These are phyloP conservation scores for Ascochyta viciae-villosae DNA, from an alignment of 2,329 filamentous ascomycete genomes.

Conservation along the genomic window DNA sequence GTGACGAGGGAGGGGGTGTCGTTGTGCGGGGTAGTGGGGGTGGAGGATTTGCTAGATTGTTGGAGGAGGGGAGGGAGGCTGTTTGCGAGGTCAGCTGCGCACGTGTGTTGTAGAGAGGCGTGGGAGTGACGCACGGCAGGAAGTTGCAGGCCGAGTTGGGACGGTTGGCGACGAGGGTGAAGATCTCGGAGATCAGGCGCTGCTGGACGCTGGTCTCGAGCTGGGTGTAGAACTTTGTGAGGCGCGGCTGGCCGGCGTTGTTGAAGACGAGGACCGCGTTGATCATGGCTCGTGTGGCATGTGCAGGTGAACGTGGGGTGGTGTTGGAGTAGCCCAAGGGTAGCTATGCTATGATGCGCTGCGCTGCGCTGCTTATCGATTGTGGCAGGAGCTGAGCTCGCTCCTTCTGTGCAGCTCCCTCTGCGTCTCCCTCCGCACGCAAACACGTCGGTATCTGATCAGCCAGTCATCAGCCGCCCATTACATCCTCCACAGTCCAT, in stretches of 20 bases:
- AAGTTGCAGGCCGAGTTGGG: conserved; percentile 96
- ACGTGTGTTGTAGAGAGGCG: conserved; percentile 16
- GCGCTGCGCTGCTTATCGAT: conserved; percentile 11
- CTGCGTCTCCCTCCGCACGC: background rate
- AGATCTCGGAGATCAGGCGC: conserved; percentile 95
- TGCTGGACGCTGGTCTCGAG: conserved; percentile 97
- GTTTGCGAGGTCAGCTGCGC: conserved; percentile 39
- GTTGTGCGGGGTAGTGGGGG: conserved; percentile 68
- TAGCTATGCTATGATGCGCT: conserved; percentile 10
- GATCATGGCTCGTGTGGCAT: conserved; percentile 71
- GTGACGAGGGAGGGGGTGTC: conserved; percentile 95
- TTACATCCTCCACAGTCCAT: background rate
- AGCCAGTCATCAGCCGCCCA: conserved; percentile 5
- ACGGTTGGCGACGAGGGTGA: conserved; percentile 90
- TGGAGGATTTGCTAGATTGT: conserved; percentile 54
- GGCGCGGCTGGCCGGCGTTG: conserved; percentile 91
- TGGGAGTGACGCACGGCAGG: conserved; percentile 66
- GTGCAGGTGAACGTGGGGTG: conserved; percentile 7
- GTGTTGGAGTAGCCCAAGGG: background rate
- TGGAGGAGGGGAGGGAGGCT: conserved; percentile 69
- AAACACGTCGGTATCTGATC: conserved; percentile 9
- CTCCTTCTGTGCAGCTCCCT: background rate
- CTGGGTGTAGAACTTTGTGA: conserved; percentile 99
- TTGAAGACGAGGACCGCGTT: conserved; percentile 99
- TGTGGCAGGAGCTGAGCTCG: conserved; percentile 17